Evolutionary conservation across 495 filamentous ascomycete species (phyloP).

Genomic region (Hyaloscypha bicolor): DNA sequence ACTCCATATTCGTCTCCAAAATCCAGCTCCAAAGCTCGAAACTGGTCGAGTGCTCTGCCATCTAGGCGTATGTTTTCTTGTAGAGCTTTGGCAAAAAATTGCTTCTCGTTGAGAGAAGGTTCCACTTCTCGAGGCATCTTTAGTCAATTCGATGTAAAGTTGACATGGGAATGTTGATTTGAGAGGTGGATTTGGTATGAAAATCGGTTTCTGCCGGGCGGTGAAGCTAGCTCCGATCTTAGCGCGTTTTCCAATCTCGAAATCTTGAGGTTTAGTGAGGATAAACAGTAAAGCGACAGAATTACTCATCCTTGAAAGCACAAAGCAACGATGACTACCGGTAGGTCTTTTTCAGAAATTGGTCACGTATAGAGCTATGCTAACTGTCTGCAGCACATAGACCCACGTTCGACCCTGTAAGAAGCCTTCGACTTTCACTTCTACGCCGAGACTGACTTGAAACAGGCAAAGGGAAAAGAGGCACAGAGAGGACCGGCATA

Average conservation of each 20-base stretch:
- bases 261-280: background rate
- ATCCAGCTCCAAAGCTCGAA: conserved; percentile 71
- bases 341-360: conserved; percentile 21
- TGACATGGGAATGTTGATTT: conserved; percentile 18
- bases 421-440: conserved; percentile 20
- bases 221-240: conserved; percentile 15
- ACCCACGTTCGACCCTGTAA: conserved; percentile 91
- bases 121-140: conserved; percentile 88
- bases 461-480: conserved; percentile 89
- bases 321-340: conserved; percentile 37
- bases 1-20: conserved; percentile 93
- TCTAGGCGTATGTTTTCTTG: conserved; percentile 79
- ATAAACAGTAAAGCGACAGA: background rate
- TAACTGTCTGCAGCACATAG: conserved; percentile 68
- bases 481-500: conserved; percentile 92
- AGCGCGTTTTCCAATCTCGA: conserved; percentile 2
- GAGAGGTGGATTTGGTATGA: background rate
- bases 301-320: background rate
- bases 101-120: conserved; percentile 75
- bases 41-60: conserved; percentile 75
- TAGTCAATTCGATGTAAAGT: conserved; percentile 15
- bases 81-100: conserved; percentile 75
- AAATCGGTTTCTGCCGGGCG: conserved; percentile 13
- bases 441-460: conserved; percentile 1
- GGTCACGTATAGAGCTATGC: conserved; percentile 2